Base-by-base conservation (phyloP, 441 rosid genomes). In the Hura crepitans region DNA sequence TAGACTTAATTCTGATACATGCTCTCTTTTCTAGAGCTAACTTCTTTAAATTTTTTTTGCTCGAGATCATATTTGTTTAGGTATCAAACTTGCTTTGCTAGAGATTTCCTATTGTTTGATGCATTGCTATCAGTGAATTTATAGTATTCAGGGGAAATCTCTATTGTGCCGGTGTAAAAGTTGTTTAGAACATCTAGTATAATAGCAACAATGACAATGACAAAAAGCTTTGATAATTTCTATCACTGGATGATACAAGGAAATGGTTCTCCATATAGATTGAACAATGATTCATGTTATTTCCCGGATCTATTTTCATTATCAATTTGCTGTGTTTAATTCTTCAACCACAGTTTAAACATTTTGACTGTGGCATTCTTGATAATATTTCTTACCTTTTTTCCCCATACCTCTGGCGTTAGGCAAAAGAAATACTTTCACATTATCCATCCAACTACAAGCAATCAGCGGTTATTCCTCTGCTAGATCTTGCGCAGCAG, bases 401-500 rank as follows among this genome's bases (percentile, higher is more conserved):
- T 22, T 6, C 68, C 62, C 37, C 63, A 3, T 15, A 69, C 18
- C 33, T 50, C 61, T 46, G 65, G 28, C 53, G 62, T 65, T 75
- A 96, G 99, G 97, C 76, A 56, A 91, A 88, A 82, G 99, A 93
- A 85, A 93, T 93, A 68, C 65, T 93, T 63, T 96, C 97, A 78
- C 96, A 93, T 77, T 96, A 93, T 75, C 99, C 99, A 42, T 83
- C 97, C 69, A 96, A 96, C 81, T 96, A 96, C 86, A 91, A 96
- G 87, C 99, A 93, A 84, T 93, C 99, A 15, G 96, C 98, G 5
- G 99, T 91, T 67, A 96, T 96, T 80, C 96, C 97, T 69, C 86
- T 96, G 70, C 88, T 96, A 69, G 99, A 96, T 85, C 98, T 96
- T 78, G 99, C 97, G 50, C 99, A 96, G 73, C 98, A 93, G 87